Base-by-base conservation (phyloP, 2,329 filamentous ascomycete species). In the Fusarium camptoceras region DNA sequence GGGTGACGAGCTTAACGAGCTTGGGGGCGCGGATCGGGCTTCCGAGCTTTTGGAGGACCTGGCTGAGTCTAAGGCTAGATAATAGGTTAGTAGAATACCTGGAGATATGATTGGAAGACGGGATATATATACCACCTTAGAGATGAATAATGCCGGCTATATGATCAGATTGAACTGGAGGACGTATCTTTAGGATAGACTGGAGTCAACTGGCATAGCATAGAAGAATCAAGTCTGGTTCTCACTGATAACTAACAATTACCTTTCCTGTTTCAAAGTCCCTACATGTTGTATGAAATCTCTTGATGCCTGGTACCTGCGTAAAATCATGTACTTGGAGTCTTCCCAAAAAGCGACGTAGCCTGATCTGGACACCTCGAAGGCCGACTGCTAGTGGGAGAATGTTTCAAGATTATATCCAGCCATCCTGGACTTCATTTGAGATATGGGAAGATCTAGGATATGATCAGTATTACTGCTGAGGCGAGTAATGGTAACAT, bases 1-100 rank as follows among this genome's bases (percentile, higher is more conserved):
- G 18, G 73, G 76, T 1, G 58, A 74, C 4, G 76, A 79, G 46
- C 55, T 79, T 18, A 76, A 74, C 9, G 57, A 58, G 4, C 70
- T 76, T 6, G 77, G 78, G 0, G 77, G 78, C 16, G 75, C 72
- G 9, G 57, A 57, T 9, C 69, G 43, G 12, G 74, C 76, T 12
- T 74, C 73, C 22, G 75, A 77, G 51, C 43, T 76, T 18, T 59
- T 79, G 20, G 77, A 78, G 34, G 55, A 83, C 34, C 43, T 77
- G 30, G 55, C 43, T 15, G 30, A 55, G 14, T 54, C 68, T 54
- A 53, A 27, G n/a, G 34, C 1, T 22, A 47, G 2, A 30, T 31
- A 27, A 39, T 31, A 42, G 41, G 22, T 63, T 28, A 58, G 39
- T 28, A 34, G 28, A 15, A 14, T 10, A 20, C 18, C n/a, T 27